A percentile compares a stretch with the other conserved stretches of the same genome.
Conservation (phyloP, 2,329 filamentous ascomycete species). For the Hymenoscyphus infarciens region DNA sequence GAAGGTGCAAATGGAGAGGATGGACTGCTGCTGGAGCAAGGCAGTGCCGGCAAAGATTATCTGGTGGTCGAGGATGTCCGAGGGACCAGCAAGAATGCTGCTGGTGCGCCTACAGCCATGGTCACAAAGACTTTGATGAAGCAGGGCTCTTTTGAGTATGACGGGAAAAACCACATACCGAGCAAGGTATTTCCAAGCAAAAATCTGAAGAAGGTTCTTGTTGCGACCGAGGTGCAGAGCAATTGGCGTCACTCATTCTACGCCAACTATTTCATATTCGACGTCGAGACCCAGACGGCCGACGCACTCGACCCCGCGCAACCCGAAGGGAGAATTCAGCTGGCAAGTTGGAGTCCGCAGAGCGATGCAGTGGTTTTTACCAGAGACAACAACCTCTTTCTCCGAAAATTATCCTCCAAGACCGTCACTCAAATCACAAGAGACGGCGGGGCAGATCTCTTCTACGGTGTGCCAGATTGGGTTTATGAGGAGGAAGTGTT, state of each 20-base stretch:
- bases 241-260: conserved; percentile 91
- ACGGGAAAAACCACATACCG: conserved; percentile 53
- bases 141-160: conserved; percentile 56
- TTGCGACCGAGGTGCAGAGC: conserved; percentile 67
- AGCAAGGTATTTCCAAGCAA: conserved; percentile 69
- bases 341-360: conserved; percentile 84
- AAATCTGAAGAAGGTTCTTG: conserved; percentile 79
- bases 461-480: conserved; percentile 97
- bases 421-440: conserved; percentile 63
- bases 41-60: conserved; percentile 62
- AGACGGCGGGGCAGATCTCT: conserved; percentile 83
- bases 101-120: conserved; percentile 39
- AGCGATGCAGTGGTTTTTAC: conserved; percentile 90
- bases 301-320: conserved; percentile 73
- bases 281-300: conserved; percentile 74
- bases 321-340: conserved; percentile 65
- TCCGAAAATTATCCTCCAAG: conserved; percentile 58
- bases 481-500: conserved; percentile 90
- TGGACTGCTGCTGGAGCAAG: conserved; percentile 76
- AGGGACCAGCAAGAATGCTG: conserved; percentile 41
- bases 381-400: conserved; percentile 81
- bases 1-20: conserved; percentile 72
- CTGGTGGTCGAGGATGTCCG: conserved; percentile 85
- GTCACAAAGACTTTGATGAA: conserved; percentile 73
- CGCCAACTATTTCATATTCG: conserved; percentile 85